These are phyloP conservation scores for Lactifluus echinatus DNA, from an alignment of 768 basidiomycete genomes.

Conservation along the genomic window DNA sequence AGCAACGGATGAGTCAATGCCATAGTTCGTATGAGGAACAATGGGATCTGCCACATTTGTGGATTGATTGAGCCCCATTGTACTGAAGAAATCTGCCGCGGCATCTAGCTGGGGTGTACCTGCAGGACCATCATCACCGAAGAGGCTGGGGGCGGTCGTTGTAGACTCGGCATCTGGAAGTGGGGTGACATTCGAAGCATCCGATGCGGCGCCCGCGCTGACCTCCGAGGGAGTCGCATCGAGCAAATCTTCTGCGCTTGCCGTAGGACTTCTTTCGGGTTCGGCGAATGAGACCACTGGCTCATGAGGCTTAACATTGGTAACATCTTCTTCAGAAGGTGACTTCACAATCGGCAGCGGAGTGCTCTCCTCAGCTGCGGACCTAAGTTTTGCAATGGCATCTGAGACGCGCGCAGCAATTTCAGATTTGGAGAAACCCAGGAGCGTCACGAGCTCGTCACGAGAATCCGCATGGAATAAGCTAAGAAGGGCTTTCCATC, in stretches of 20 bases:
- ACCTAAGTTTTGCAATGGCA: conserved; percentile 69
- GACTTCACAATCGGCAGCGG: conserved; percentile 18
- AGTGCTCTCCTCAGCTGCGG: conserved; percentile 29
- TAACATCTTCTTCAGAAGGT: conserved; percentile 28
- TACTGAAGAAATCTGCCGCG: conserved; percentile 85
- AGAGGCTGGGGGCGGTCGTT: conserved; percentile 80
- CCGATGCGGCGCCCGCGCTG: conserved; percentile 55
- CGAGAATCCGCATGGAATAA: conserved; percentile 85
- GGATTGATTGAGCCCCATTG: conserved; percentile 48
- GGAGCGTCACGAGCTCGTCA: conserved; percentile 80
- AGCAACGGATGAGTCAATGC: conserved; percentile 83
- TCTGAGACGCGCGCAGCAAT: conserved; percentile 71
- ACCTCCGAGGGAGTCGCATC: conserved; percentile 71
- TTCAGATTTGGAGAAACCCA: conserved; percentile 90
- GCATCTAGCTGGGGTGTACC: conserved; percentile 59
- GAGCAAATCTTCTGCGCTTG: conserved; percentile 33
- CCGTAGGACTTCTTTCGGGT: conserved; percentile 46
- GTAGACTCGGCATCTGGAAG: conserved; percentile 66
- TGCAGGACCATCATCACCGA: conserved; percentile 63
- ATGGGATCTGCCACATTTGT: conserved; percentile 36
- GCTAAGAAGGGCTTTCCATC: conserved; percentile 84
- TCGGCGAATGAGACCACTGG: conserved; percentile 82
- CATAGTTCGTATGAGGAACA: conserved; percentile 75
- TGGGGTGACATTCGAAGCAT: conserved; percentile 46
- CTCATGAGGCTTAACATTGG: conserved; percentile 46